Conservation (phyloP, 2,329 filamentous ascomycete species). For the Teratosphaeriaceae sp. region DNA sequence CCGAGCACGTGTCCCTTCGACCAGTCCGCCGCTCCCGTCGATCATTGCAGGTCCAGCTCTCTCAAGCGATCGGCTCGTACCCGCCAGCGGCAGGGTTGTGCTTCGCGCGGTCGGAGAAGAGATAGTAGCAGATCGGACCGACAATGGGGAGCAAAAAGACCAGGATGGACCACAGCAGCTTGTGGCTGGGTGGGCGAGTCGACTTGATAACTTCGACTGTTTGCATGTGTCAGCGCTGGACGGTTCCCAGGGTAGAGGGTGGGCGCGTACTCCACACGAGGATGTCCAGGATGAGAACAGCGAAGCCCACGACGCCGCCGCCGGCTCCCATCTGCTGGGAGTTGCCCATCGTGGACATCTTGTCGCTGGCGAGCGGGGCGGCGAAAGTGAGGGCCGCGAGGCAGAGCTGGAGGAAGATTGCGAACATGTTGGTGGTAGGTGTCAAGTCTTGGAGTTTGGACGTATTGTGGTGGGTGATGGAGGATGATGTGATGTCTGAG, state of each 20-base stretch:
- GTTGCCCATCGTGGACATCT: slow-evolving; percentile 33
- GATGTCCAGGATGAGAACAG: slow-evolving; percentile 56
- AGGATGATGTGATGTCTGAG: no score
- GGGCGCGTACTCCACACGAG: slow-evolving; percentile 53
- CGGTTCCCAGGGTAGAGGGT: background rate
- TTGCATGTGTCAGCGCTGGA: slow-evolving; percentile 11
- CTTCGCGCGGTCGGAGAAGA: slow-evolving; percentile 55
- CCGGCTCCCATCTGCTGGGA: slow-evolving; percentile 55
- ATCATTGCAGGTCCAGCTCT: no score
- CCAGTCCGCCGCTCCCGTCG: no score
- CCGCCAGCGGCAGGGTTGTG: slow-evolving; percentile 48
- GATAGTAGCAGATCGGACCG: slow-evolving; percentile 56
- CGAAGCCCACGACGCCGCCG: slow-evolving; percentile 55
- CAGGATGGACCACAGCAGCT: slow-evolving; percentile 56
- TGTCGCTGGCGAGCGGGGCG: slow-evolving; percentile 28
- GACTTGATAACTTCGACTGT: slow-evolving; percentile 60
- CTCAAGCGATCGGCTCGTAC: slow-evolving; percentile 45
- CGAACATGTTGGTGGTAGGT: background rate
- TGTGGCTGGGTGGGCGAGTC: slow-evolving; percentile 50
- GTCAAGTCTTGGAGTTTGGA: no score
- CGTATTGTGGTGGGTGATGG: no score
- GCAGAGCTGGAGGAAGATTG: slow-evolving; percentile 47
- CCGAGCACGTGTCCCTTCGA: no score
- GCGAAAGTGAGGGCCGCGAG: slow-evolving; percentile 46
- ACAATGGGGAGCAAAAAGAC: slow-evolving; percentile 60